These are phyloP conservation scores for Clavispora fructus DNA, from an alignment of 805 yeast genomes.

Conservation along the genomic window DNA sequence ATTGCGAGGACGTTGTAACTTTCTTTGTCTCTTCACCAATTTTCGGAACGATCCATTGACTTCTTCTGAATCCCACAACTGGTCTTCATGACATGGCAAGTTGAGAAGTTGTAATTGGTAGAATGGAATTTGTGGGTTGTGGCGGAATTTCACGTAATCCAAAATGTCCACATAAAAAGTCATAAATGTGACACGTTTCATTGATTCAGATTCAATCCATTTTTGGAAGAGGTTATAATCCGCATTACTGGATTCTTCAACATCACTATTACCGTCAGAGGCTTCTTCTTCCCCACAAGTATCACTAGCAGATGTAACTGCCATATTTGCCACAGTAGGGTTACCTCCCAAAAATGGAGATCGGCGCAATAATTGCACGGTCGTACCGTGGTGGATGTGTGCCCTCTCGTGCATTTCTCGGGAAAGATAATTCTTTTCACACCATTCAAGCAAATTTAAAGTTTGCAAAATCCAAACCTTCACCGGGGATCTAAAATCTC, in stretches of 20 bases:
- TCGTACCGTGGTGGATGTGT: slow-evolving; percentile 82
- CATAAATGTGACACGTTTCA: slow-evolving; percentile 74
- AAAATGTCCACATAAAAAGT: slow-evolving; percentile 77
- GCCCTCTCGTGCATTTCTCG: slow-evolving; percentile 75
- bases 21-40: slow-evolving; percentile 33
- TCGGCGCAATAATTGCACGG: slow-evolving; percentile 70
- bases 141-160: slow-evolving; percentile 76
- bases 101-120: slow-evolving; percentile 35
- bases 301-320: slow-evolving; percentile 18
- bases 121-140: slow-evolving; percentile 44
- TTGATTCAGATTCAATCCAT: slow-evolving; percentile 79
- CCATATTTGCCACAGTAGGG: slow-evolving; percentile 36
- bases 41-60: slow-evolving; percentile 35
- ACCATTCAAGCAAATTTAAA: slow-evolving; percentile 66
- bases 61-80: slow-evolving; percentile 35
- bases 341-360: slow-evolving; percentile 74
- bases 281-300: slow-evolving; percentile 29
- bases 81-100: slow-evolving; percentile 38
- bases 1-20: slow-evolving; percentile 7
- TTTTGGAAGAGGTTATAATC: slow-evolving; percentile 41
- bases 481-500: slow-evolving; percentile 74
- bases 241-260: slow-evolving; percentile 10
- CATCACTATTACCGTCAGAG: slow-evolving; percentile 7
- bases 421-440: slow-evolving; percentile 68
- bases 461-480: slow-evolving; percentile 73